Base-by-base conservation (phyloP, 345 rosid species). In the Alliaria petiolata region DNA sequence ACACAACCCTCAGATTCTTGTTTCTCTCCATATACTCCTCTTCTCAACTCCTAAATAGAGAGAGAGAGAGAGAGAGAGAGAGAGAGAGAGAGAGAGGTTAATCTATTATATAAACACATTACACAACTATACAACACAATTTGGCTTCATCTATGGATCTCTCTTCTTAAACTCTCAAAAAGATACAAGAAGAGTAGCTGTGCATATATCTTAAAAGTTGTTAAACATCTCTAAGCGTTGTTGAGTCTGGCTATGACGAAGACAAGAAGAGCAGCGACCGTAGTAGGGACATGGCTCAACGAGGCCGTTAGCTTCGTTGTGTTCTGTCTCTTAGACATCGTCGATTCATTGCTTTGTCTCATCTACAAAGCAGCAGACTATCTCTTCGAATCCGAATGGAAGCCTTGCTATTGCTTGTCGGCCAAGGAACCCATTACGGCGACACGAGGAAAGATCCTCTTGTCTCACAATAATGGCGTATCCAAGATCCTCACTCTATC, bases 331-430 rank as follows among this genome's bases (percentile, higher is more conserved):
- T 88, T 95, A 0, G 99, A 95, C 86, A 76, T 95, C 22, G 64
- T 95, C 25, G 97, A 95, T 79, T 50, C 73, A 44, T 49, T 81
- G 13, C 81, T 95, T 3, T 95, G 99, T 70, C 68, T 82, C 7
- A 44, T 76, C n/a, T 95, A 84, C 89, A 95, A 86, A 81, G 77
- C 80, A 9, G 87, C 74, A 0, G 98, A 95, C 64, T 88, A 88
- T 81, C 56, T 86, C 70, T 72, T 87, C 9, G 98, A 95, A 80
- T 87, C 96, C 8, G 93, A 92, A 63, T 86, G 96, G 92, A 86
- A 84, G 83, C 89, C 92, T 17, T 88, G 98, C 74, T 89, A 88
- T 62, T 88, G 99, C 61, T 79, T 81, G 20, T 87, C 96, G 0
- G 71, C 90, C 19, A 86, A 81, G 70, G 95, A 85, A 67, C 85